These are phyloP conservation scores for Sporodiniella umbellata DNA, from an alignment of 371 early-diverging fungal genomes.

Conservation along the genomic window DNA sequence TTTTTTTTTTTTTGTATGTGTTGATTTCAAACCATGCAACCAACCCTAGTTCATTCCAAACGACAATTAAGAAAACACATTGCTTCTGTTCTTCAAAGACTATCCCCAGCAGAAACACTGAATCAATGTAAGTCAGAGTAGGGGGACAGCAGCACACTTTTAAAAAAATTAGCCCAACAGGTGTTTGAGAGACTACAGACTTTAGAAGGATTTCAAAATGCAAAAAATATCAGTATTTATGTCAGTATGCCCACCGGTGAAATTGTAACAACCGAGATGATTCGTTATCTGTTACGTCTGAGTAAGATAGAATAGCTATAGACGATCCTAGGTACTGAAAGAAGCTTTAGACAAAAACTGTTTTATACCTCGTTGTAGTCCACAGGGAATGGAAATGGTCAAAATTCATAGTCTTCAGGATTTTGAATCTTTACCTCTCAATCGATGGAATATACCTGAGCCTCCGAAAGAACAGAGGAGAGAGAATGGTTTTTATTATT, in stretches of 20 bases:
- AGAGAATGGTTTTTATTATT: conserved; percentile 68
- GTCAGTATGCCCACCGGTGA: conserved; percentile 64
- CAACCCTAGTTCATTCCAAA: conserved; percentile 25
- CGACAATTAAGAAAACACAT: conserved; percentile 52
- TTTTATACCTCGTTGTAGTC: conserved; percentile 66
- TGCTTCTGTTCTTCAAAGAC: conserved; percentile 30
- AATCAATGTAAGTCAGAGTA: conserved; percentile 36
- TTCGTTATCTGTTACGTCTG: conserved; percentile 46
- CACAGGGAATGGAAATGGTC: conserved; percentile 70
- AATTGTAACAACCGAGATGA: conserved; percentile 54
- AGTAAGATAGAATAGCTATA: conserved; percentile 3
- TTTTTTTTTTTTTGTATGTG: conserved; percentile 9
- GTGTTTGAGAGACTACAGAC: conserved; percentile 48
- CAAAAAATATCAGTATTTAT: conserved; percentile 59
- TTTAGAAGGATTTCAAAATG: conserved; percentile 42
- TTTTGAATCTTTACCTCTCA: conserved; percentile 55
- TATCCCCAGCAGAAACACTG: conserved; percentile 28
- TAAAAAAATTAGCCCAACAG: conserved; percentile 31
- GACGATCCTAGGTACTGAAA: neutral
- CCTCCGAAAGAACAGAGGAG: conserved; percentile 48
- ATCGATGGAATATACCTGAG: conserved; percentile 70
- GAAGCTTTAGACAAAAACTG: conserved; percentile 63
- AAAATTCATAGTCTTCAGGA: conserved; percentile 57
- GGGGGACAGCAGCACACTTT: neutral
- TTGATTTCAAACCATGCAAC: too few species aligned